A percentile compares a stretch with the other conserved stretches of the same genome.
Conservation (phyloP, 2,329 filamentous ascomycete genomes). For the Cyphellophora europaea region DNA sequence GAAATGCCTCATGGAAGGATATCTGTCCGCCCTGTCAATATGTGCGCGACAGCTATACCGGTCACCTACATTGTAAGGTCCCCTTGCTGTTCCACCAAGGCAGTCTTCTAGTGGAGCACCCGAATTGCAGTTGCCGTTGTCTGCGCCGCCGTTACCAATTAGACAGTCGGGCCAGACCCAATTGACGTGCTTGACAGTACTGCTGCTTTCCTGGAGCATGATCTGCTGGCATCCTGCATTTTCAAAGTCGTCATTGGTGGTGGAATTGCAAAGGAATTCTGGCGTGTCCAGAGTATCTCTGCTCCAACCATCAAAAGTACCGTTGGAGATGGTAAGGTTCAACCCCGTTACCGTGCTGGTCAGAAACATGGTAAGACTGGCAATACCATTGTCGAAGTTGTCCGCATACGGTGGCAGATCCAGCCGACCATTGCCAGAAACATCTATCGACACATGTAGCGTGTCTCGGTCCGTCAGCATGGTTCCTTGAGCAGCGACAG, state of each 20-base stretch:
- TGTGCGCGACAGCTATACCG: neutral
- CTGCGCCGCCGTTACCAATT: conserved; percentile 46
- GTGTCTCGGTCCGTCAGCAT: conserved; percentile 21
- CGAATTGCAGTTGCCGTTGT: conserved; percentile 17
- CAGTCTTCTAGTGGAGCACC: neutral
- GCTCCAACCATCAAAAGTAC: conserved; percentile 35
- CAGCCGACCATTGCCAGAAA: conserved; percentile 56
- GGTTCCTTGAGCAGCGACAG: conserved; percentile 7
- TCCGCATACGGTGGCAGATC: conserved; percentile 46
- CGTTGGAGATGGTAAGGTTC: conserved; percentile 62
- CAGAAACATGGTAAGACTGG: conserved; percentile 59
- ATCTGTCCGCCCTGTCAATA: conserved; percentile 53
- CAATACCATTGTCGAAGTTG: conserved; percentile 46
- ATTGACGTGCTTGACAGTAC: conserved; percentile 65
- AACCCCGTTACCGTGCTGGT: conserved; percentile 53
- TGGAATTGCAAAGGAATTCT: conserved; percentile 23
- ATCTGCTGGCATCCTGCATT: conserved; percentile 52
- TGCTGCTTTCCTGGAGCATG: conserved; percentile 53
- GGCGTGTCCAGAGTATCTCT: conserved; percentile 2
- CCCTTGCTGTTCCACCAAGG: neutral
- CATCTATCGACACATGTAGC: conserved; percentile 58
- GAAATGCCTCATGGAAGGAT: conserved; percentile 62
- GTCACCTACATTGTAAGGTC: conserved; percentile 6
- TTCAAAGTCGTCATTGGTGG: conserved; percentile 15
- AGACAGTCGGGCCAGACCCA: conserved; percentile 65